Evolutionary conservation across 305 asterid genomes (phyloP).

Genomic region (Withania somnifera): DNA sequence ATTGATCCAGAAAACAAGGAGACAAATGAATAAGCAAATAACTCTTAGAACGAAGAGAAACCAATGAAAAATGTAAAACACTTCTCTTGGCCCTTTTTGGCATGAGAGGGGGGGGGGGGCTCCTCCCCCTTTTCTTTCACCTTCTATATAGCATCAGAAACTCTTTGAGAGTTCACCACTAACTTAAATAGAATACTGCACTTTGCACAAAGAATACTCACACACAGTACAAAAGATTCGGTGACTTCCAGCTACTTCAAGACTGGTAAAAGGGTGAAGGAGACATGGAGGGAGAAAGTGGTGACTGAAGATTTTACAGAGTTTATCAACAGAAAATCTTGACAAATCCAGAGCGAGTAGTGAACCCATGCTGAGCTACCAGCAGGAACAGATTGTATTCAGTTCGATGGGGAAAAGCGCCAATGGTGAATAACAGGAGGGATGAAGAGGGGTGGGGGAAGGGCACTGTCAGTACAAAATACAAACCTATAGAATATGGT

Average conservation of each 20-base stretch:
- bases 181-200: background rate
- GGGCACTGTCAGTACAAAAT: background rate
- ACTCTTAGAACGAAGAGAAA: background rate
- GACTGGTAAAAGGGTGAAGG: background rate
- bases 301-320: background rate
- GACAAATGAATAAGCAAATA: background rate
- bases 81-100: background rate
- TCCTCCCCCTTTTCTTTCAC: background rate
- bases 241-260: background rate
- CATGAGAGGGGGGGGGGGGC: background rate
- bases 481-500: background rate
- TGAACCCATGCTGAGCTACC: background rate
- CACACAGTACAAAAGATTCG: background rate
- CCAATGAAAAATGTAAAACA: background rate
- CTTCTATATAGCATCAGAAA: background rate
- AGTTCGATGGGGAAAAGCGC: background rate
- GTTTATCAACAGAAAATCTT: background rate
- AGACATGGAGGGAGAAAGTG: background rate
- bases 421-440: background rate
- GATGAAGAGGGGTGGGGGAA: background rate
- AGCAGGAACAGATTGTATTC: background rate
- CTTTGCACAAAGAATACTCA: background rate
- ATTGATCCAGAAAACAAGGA: conserved; percentile 2
- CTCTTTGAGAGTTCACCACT: background rate
- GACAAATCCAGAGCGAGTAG: background rate